Evolutionary conservation across 2,329 filamentous ascomycete species (phyloP).

Genomic region (Pochonia chlamydosporia): DNA sequence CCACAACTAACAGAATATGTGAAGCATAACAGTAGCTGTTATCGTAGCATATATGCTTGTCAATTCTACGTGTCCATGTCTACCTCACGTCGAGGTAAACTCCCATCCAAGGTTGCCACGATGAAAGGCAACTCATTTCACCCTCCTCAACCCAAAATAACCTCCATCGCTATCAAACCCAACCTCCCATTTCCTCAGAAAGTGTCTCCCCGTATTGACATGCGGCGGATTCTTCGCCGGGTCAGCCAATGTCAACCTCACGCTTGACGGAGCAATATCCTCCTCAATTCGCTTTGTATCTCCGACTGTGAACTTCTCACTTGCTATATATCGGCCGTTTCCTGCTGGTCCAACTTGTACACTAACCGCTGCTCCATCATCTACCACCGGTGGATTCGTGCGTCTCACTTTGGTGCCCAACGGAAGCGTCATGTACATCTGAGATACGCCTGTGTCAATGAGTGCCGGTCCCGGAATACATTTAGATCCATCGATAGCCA

Average conservation of each 20-base stretch:
- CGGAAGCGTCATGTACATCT: conserved; percentile 7
- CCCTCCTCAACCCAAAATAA: neutral
- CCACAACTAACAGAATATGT: no score
- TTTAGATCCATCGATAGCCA: neutral
- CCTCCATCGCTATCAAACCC: conserved; percentile 6
- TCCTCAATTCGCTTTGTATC: neutral
- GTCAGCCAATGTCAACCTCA: conserved; percentile 1
- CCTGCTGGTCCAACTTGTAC: neutral
- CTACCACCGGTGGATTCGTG: neutral
- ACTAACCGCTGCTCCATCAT: neutral
- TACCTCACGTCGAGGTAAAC: no score
- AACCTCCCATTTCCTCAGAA: conserved; percentile 1
- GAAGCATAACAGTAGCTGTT: no score
- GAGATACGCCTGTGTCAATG: conserved; percentile 4
- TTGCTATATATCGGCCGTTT: neutral
- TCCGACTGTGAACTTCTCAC: conserved; percentile 12
- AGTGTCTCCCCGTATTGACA: conserved; percentile 2
- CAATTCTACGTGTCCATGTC: no score
- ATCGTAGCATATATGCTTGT: no score
- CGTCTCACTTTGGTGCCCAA: conserved; percentile 1
- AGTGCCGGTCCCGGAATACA: neutral
- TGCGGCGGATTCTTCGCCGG: neutral
- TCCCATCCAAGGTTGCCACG: no score
- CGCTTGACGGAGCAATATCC: neutral
- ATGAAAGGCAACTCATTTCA: no score